Percentiles rank a stretch among this genome's conserved stretches.
phyloP scores from a whole-genome alignment of 768 basidiomycete species.

The Suillus alpinus region DNA sequence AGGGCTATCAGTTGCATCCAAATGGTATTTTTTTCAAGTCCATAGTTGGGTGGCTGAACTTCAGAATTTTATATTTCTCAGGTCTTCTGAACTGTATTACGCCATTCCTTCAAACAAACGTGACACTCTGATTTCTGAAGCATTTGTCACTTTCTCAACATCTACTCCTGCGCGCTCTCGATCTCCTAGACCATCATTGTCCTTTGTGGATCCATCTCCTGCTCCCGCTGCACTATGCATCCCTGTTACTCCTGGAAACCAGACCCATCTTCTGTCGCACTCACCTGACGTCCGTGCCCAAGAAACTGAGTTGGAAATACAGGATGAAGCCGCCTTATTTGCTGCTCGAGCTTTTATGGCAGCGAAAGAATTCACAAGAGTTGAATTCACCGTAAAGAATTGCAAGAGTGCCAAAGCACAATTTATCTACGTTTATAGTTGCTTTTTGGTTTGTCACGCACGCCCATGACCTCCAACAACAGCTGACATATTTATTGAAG shows the following conservation, averaged over 20 bases:
- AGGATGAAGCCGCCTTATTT: slow-evolving; percentile 71
- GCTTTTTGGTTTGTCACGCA: slow-evolving; percentile 69
- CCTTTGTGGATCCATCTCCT: slow-evolving; percentile 31
- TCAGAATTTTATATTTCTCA: slow-evolving; percentile 28
- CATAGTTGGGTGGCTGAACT: slow-evolving; percentile 13
- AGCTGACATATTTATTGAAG: slow-evolving; percentile 36
- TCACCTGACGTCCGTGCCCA: slow-evolving; percentile 26
- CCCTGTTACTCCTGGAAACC: slow-evolving; percentile 24
- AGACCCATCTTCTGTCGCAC: slow-evolving; percentile 9
- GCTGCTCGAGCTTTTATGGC: slow-evolving; percentile 75
- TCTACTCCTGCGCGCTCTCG: slow-evolving; percentile 56
- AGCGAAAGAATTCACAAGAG: slow-evolving; percentile 74
- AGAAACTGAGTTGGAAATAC: slow-evolving; percentile 48
- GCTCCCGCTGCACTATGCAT: slow-evolving; percentile 30
- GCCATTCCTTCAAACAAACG: slow-evolving; percentile 53
- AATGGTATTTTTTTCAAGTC: slow-evolving; percentile 54
- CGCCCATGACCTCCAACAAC: slow-evolving; percentile 4
- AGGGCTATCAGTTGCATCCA: slow-evolving; percentile 66
- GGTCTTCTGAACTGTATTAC: slow-evolving; percentile 76
- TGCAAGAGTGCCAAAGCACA: slow-evolving; percentile 70
- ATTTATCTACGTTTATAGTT: slow-evolving; percentile 78
- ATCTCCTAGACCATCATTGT: slow-evolving; percentile 37
- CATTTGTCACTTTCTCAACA: slow-evolving; percentile 45
- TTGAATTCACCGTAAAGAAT: slow-evolving; percentile 57
- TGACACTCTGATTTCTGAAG: slow-evolving; percentile 24